Evolutionary conservation across 164 flowering plant genomes (phyloP), one percentile per base, ranked within the genome.

Genomic region (Chimonanthus salicifolius): DNA sequence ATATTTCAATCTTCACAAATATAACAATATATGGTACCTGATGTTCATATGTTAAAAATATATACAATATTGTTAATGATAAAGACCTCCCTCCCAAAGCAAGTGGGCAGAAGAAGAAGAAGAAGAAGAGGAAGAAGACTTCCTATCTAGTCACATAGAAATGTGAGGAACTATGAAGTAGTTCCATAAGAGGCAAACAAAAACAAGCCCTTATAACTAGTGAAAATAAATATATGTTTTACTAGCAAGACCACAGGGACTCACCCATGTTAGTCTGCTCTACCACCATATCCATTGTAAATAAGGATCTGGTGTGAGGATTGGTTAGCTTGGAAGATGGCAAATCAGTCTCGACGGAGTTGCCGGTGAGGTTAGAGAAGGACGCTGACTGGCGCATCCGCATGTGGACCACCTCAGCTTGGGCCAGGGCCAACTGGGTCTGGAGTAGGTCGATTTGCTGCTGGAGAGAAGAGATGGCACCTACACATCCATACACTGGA

Each of bases 401-500:
- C 88, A 92, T 78, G 62, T 86, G 92, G 3, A 89, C 88, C 2
- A 90, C 87, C 76, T 92, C 94, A 5, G 97, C 97, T 67, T 89
- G 97, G 1, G 94, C 90, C 4, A 88, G 5, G 1, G 97, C 97
- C 68, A 92, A 65, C 62, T 89, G 97, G 16, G 87, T 78, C 67
- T 92, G 94, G 0, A 92, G 87, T 4, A 73, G 63, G 49, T 92
- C 89, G 13, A 90, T 82, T 58, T 88, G 94, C 18, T 88, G 90
- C 46, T 88, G 97, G 1, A 92, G 79, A 0, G 90, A 86, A 7
- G 97, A 87, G 51, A 92, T 92, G n/a, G 94, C 90, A 54, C 94
- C 94, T 6, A 88, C 97, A 46, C 97, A 92, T 0, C 97, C 97
- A n/a, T 90, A 90, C 13, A 92, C 92, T 0, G 97, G 97, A 70